Evolutionary conservation across 169 alveolate genomes (phyloP).

Genomic region (Plasmodium gallinaceum): DNA sequence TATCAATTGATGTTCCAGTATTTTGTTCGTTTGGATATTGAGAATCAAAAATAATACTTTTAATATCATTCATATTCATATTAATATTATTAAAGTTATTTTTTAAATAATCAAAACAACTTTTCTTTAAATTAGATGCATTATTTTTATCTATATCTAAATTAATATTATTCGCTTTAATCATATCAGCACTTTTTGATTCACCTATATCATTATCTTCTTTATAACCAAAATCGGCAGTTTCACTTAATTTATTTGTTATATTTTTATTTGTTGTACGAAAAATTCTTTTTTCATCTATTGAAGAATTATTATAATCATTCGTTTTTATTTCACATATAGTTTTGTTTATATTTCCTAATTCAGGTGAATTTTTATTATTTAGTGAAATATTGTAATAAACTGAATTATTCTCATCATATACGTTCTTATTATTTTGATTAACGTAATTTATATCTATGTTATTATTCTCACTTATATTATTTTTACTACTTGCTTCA

Average conservation of each 20-base stretch:
- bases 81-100: conserved; percentile 26
- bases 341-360: neutral
- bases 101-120: conserved; percentile 36
- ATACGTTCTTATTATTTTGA: no score
- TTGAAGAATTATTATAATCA: neutral
- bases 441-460: no score
- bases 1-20: neutral
- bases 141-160: neutral
- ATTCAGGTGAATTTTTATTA: neutral
- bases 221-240: conserved; percentile 74
- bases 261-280: conserved; percentile 9
- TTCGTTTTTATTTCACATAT: neutral
- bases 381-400: no score
- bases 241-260: conserved; percentile 36
- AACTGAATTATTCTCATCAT: no score
- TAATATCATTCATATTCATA: conserved; percentile 34
- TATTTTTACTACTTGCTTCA: no score
- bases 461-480: no score
- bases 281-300: neutral
- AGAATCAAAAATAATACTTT: conserved; percentile 14
- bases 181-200: conserved; percentile 10
- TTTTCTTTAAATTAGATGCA: conserved; percentile 8
- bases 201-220: conserved; percentile 17
- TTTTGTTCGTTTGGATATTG: neutral
- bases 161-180: neutral